phyloP scores from a whole-genome alignment of 2,329 filamentous ascomycete genomes.

The Calonectria fujianensis region DNA sequence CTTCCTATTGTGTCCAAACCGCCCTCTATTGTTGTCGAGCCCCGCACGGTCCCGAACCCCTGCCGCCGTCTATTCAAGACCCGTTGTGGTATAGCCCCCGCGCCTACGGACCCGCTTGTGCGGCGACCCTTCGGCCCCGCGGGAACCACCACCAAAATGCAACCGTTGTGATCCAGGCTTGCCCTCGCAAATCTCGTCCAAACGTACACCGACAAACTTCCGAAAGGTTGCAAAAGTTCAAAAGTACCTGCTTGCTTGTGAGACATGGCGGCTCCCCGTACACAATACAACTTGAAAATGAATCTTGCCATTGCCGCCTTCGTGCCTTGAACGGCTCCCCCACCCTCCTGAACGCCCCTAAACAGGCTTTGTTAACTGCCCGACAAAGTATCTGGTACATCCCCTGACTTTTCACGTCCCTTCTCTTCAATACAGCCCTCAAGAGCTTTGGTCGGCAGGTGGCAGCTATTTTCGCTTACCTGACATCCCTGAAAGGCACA shows the following conservation, averaged over 20 bases:
- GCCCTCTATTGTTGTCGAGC: slow-evolving; percentile 58
- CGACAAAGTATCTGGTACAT: slow-evolving; percentile 6
- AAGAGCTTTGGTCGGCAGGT: not conserved
- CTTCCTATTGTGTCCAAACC: slow-evolving; percentile 58
- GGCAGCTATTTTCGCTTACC: slow-evolving; percentile 12
- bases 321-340: not conserved
- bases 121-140: slow-evolving; percentile 13
- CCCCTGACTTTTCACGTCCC: not conserved
- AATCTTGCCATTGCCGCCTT: not conserved
- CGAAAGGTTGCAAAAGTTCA: not conserved
- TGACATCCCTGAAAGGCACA: slow-evolving; percentile 10
- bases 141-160: slow-evolving; percentile 3
- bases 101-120: slow-evolving; percentile 43
- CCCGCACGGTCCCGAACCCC: slow-evolving; percentile 42
- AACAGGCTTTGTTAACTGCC: not conserved
- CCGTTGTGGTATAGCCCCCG: slow-evolving; percentile 57
- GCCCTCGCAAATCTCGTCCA: not conserved
- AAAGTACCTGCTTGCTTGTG: not conserved
- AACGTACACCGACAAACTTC: not conserved
- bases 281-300: not conserved
- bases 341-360: not conserved
- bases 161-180: not conserved
- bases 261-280: not conserved
- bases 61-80: slow-evolving; percentile 52
- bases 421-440: not conserved